Percentiles rank a stretch among this genome's conserved stretches.
These are phyloP conservation scores for Allomyces macrogynus DNA, from an alignment of 192 early-diverging fungal genomes.

Conservation along the genomic window DNA sequence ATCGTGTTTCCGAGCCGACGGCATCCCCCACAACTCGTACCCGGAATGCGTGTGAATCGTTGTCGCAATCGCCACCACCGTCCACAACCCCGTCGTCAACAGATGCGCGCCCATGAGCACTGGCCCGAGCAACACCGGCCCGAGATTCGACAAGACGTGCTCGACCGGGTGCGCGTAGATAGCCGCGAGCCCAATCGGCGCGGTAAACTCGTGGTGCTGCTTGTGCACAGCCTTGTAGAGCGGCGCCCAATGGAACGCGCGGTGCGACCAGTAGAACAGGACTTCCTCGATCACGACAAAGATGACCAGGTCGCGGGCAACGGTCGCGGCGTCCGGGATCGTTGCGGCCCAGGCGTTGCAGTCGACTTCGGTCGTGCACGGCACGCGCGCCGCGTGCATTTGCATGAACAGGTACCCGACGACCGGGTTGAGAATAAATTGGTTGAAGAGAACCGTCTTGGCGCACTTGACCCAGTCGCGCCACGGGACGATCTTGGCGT, in stretches of 20 bases:
- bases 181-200: slow-evolving; percentile 3
- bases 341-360: background rate
- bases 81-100: background rate
- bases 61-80: background rate
- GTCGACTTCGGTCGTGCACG: no score
- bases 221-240: slow-evolving; percentile 6
- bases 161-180: slow-evolving; percentile 7
- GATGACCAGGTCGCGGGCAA: background rate
- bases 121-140: slow-evolving; percentile 1
- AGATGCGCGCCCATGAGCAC: background rate
- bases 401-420: background rate
- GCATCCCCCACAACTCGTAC: slow-evolving; percentile 2
- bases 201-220: slow-evolving; percentile 5
- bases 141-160: slow-evolving; percentile 2
- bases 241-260: slow-evolving; percentile 1
- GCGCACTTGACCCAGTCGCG: background rate
- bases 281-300: slow-evolving; percentile 1
- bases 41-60: slow-evolving; percentile 6
- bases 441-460: background rate
- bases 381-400: no score
- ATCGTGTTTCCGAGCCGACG: slow-evolving; percentile 1
- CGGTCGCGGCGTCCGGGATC: background rate
- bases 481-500: background rate
- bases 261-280: slow-evolving; percentile 5
- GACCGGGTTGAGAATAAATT: background rate